Base-by-base conservation (phyloP, 371 early-diverging fungal species). In the Funneliformis caledonium region DNA sequence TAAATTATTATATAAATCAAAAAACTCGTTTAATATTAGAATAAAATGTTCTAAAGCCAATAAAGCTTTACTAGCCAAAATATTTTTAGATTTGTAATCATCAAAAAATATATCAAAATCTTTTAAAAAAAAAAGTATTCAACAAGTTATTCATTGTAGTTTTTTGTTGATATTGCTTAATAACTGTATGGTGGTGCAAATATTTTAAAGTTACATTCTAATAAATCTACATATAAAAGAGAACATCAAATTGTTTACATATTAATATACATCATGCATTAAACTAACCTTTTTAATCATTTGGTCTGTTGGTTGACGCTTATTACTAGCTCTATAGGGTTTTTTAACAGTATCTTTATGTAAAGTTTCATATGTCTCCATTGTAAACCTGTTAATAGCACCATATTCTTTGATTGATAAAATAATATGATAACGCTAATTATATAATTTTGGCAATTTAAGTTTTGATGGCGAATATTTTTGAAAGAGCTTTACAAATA, bases 221-320 rank as follows among this genome's bases (percentile, higher is more conserved):
- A n/a, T n/a, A n/a, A n/a, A n/a, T n/a, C n/a, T n/a, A n/a, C n/a
- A n/a, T n/a, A n/a, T n/a, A n/a, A n/a, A n/a, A n/a, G n/a, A n/a
- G n/a, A n/a, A n/a, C n/a, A n/a, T n/a, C n/a, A n/a, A n/a, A n/a
- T n/a, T n/a, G n/a, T n/a, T n/a, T n/a, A n/a, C n/a, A n/a, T n/a
- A n/a, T n/a, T n/a, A n/a, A n/a, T n/a, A n/a, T n/a, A n/a, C n/a
- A n/a, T 2, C 8, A 69, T 4, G 37, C n/a, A n/a, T n/a, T n/a
- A 69, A 43, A 70, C 70, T 70, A 70, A 72, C 73, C 22, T 50
- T 72, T n/a, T 72, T n/a, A 72, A 72, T 50, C 16, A 72, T 56
- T 72, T 72, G 73, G 0, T 10, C n/a, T 10, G 50, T 56, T 31
- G 14, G 12, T 31, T 72, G 26, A 26, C 31, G 31, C 14, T 72